Base-by-base conservation (phyloP, 2,329 filamentous ascomycete species). In the Sarocladiaceae sp. region DNA sequence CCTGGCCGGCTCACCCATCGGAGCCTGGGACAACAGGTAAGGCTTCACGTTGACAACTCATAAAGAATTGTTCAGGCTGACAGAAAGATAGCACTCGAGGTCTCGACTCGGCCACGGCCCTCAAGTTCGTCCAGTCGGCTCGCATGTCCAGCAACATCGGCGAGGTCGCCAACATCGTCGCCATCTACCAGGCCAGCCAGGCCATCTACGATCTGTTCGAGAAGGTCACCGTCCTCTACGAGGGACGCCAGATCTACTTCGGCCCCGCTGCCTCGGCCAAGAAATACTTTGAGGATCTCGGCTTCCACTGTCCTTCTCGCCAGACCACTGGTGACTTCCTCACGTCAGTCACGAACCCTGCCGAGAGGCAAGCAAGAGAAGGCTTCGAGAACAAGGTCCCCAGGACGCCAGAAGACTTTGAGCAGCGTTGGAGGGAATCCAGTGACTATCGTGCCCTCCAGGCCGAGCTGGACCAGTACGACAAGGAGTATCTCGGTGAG, bases 181-280 rank as follows among this genome's bases (percentile, higher is more conserved):
- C 85, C 9, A 76, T 88, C 7, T 88, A 88, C 49, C 84, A 89
- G 55, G 83, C 85, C 6, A 78, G 77, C 15, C 80, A 85, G 54
- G 67, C 75, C 31, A 82, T 83, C 26, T 86, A 85, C 56, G 80
- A 86, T 47, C 26, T 80, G 13, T 90, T 91, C 53, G 84, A 91
- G 63, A 89, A 89, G 58, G 78, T 77, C 0, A 72, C 80, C 0
- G 82, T 91, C 0, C 66, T 90, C 0, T 88, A 90, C 55, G 82
- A 89, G 55, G 87, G 86, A 1, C 74, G 82, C 0, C 77, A 90
- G 55, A 90, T 90, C 49, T 91, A 80, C 65, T 90, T 83, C 50
- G 87, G 86, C 0, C 74, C 76, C 0, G 75, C 79, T 0, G 57
- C 54, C 5, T 58, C 68, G 2, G 85, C 85, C 0, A 80, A 74